A percentile compares a stretch with the other conserved stretches of the same genome.
Evolutionary conservation across 2,329 filamentous ascomycete genomes (phyloP).

Genomic region (Aspergillus novoparasiticus): DNA sequence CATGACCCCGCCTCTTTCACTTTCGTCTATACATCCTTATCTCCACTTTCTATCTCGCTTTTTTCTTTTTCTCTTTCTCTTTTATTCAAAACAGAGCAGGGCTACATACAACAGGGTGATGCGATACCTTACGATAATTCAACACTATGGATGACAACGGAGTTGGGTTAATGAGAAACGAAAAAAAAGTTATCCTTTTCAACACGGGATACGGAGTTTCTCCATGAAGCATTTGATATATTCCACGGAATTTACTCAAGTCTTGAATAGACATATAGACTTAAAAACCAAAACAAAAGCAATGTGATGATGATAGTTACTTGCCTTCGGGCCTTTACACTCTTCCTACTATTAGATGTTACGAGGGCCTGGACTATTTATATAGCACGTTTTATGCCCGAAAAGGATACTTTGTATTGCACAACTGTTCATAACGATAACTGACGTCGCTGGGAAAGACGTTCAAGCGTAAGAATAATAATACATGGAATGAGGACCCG

Average conservation of each 20-base stretch:
- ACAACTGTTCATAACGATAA: neutral
- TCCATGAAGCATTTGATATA: slow-evolving; percentile 12
- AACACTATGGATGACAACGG: slow-evolving; percentile 27
- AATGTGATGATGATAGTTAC: neutral
- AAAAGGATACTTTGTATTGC: neutral
- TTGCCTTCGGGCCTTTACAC: neutral
- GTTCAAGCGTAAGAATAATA: slow-evolving; percentile 11
- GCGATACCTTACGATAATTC: slow-evolving; percentile 20
- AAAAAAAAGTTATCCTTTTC: slow-evolving; percentile 27
- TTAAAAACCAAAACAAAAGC: neutral
- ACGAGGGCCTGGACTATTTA: neutral
- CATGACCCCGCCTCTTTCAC: neutral
- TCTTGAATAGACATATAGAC: neutral
- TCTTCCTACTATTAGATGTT: neutral
- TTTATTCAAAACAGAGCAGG: slow-evolving; percentile 5
- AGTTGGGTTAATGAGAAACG: slow-evolving; percentile 25
- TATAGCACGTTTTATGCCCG: neutral
- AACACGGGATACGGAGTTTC: slow-evolving; percentile 32
- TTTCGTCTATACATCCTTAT: neutral
- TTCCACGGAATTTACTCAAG: slow-evolving; percentile 11
- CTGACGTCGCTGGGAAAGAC: neutral
- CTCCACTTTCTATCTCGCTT: slow-evolving; percentile 6
- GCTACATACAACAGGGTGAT: slow-evolving; percentile 10
- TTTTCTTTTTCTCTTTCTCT: slow-evolving; percentile 9
- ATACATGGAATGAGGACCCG: slow-evolving; percentile 4